Evolutionary conservation across 768 basidiomycete species (phyloP), one percentile per base, ranked within the genome.

Genomic region (Tubosaeta sp.): DNA sequence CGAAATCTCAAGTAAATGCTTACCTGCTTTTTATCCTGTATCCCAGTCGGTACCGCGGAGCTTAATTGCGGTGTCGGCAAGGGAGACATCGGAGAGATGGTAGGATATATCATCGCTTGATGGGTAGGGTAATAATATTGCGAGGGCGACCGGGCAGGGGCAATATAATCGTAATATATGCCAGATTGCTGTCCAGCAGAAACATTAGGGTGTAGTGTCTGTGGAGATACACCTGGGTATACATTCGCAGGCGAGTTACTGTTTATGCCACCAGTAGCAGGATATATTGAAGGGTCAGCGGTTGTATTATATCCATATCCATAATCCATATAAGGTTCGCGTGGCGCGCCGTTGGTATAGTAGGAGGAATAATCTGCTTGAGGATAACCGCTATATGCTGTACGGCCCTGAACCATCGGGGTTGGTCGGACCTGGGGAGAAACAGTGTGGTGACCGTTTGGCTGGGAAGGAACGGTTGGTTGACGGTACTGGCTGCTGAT

Each of bases 11-110:
- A 16, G 51, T 21, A 45, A 51, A 51, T 27, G 56, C 65, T 21
- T 57, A 83, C 85, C 75, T 83, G 81, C 56, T 84, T 86, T 64
- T 83, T 86, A 54, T 83, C 79, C 21, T 65, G 57, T 19, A 76
- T 53, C 24, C 72, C 66, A 18, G 70, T 61, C 31, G 76, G 73
- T 39, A 67, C 64, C 19, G 75, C 64, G 38, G 73, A 59, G 30
- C 68, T 62, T 24, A 80, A 51, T 49, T 81, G 81, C 21, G 76
- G 68, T n/a, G 73, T 70, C 8, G 76, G 67, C 71, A 84, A 76
- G 22, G 81, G 75, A 6, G 82, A 80, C 47, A 78, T 76, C 24
- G 77, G 68, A 13, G 78, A 71, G 24, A 75, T 73, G 12, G 73
- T 65, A 51, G 80, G 76, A 65, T 82, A 86, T 52, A 86, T 70